A percentile compares a stretch with the other conserved stretches of the same genome.
phyloP scores from a whole-genome alignment of 441 rosid genomes.

The Brassica balearica region DNA sequence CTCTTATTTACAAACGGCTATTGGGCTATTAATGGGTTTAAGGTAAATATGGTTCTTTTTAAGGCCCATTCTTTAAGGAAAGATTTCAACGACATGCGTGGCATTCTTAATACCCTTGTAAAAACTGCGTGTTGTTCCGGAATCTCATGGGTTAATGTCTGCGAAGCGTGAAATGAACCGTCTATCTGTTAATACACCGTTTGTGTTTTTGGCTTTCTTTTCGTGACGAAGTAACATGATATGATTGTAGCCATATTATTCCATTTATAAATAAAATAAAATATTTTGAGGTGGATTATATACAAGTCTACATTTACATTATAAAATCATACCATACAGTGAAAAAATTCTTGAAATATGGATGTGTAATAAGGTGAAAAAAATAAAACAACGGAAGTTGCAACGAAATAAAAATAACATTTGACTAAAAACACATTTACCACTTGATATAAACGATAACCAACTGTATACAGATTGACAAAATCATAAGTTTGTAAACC shows the following conservation, averaged over 20 bases:
- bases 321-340: background rate
- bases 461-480: slow-evolving; percentile 11
- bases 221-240: background rate
- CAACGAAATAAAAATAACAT: background rate
- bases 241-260: background rate
- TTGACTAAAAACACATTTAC: background rate
- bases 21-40: slow-evolving; percentile 6
- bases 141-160: too few relatives aligned
- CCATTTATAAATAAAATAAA: background rate
- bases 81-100: too few relatives aligned
- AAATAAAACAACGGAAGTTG: background rate
- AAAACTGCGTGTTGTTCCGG: too few relatives aligned
- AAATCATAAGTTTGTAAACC: background rate
- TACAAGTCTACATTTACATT: background rate
- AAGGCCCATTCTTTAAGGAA: too few relatives aligned
- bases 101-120: too few relatives aligned
- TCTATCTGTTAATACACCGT: background rate
- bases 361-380: background rate
- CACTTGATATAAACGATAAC: slow-evolving; percentile 3
- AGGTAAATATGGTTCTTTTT: too few relatives aligned
- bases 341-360: background rate
- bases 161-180: too few relatives aligned
- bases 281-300: background rate
- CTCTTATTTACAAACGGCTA: too few relatives aligned
- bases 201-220: slow-evolving; percentile 20